Evolutionary conservation across 306 rosid genomes (phyloP).

Genomic region (Cucurbita pepo): DNA sequence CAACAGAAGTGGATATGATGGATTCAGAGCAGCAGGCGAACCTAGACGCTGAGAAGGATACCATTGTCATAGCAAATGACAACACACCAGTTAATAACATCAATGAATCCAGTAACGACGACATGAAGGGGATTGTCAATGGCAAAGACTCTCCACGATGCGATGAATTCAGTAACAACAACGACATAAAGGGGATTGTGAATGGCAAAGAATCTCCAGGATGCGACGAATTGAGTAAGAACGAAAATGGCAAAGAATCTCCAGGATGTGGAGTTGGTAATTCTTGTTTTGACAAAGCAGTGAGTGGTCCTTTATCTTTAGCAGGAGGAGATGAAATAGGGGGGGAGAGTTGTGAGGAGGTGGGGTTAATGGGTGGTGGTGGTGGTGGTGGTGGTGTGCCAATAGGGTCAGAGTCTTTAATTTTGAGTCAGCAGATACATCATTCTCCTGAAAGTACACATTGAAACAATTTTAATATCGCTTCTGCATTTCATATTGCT

Average conservation of each 20-base stretch:
- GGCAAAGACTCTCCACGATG: constrained; percentile 9
- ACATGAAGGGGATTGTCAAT: constrained; percentile 10
- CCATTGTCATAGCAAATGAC: constrained; percentile 1
- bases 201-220: constrained; percentile 11
- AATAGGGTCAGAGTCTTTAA: constrained; percentile 95
- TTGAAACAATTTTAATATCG: constrained; percentile 90
- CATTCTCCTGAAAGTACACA: constrained; percentile 99
- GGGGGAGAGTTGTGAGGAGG: constrained; percentile 82
- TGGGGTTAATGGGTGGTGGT: neutral
- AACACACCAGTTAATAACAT: constrained; percentile 11
- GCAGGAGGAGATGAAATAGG: constrained; percentile 40
- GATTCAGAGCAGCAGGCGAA: constrained; percentile 18
- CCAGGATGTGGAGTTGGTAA: constrained; percentile 18
- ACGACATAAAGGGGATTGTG: constrained; percentile 9
- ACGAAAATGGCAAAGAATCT: constrained; percentile 7
- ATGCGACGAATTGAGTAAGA: neutral
- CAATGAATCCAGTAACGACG: constrained; percentile 8
- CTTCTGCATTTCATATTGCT: constrained; percentile 16
- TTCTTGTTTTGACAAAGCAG: constrained; percentile 31
- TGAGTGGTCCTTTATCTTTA: constrained; percentile 41
- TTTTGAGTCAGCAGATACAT: constrained; percentile 99
- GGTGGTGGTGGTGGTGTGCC: constrained; percentile 23
- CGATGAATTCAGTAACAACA: constrained; percentile 6
- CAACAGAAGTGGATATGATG: constrained; percentile 16
- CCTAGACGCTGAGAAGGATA: constrained; percentile 22